Conservation (phyloP, 441 rosid species). For the Adansonia rubrostipa region DNA sequence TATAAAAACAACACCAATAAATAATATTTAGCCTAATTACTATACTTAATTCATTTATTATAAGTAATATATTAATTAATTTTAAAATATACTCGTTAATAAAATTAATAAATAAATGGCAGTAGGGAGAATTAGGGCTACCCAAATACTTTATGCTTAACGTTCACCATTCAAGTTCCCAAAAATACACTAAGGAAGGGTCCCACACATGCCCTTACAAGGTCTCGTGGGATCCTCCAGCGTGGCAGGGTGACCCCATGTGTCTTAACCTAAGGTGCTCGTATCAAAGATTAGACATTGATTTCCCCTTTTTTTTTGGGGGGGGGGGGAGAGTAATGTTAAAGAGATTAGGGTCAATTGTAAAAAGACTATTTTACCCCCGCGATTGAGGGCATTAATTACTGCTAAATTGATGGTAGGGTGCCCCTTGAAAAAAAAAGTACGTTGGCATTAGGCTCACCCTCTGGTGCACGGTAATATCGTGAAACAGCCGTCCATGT, state of each 20-base stretch:
- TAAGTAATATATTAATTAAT: too few relatives aligned
- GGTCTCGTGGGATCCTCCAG: constrained; percentile 3
- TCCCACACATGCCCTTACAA: not conserved
- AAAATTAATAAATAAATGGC: too few relatives aligned
- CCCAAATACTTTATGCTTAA: constrained; percentile 33
- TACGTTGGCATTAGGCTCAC: not conserved
- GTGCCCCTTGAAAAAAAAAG: not conserved
- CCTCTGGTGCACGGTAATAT: constrained; percentile 29
- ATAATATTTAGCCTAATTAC: not conserved
- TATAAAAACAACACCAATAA: too few relatives aligned
- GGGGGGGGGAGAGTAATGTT: too few relatives aligned
- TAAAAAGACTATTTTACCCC: constrained; percentile 14
- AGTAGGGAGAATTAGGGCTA: not conserved
- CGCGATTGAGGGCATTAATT: constrained; percentile 18
- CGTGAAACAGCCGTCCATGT: constrained; percentile 60
- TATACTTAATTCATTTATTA: too few relatives aligned
- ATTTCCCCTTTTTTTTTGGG: not conserved
- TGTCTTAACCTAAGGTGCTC: not conserved
- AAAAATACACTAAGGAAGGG: not conserved
- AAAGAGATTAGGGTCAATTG: not conserved
- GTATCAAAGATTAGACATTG: not conserved
- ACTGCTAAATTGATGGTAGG: not conserved
- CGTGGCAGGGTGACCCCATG: constrained; percentile 29
- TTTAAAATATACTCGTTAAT: too few relatives aligned
- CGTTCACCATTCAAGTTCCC: constrained; percentile 15